These are phyloP conservation scores for Globisporangium iwayamae DNA, from an alignment of 352 stramenopile genomes.

Conservation along the genomic window DNA sequence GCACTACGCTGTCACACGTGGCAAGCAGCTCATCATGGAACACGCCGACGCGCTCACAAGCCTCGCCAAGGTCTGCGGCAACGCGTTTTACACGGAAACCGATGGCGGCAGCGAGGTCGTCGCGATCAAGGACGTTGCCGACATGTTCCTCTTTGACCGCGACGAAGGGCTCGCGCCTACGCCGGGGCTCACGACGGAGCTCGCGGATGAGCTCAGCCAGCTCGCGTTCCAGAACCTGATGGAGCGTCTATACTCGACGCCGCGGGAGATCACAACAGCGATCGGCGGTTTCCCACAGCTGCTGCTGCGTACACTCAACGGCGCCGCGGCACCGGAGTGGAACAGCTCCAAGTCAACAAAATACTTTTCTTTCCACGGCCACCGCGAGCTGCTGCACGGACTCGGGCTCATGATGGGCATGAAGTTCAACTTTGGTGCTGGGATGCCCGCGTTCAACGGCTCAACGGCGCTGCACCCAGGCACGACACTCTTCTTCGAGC, in stretches of 20 bases:
- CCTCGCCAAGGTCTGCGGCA: constrained; percentile 42
- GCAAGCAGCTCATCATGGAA: constrained; percentile 33
- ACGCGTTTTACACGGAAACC: constrained; percentile 34
- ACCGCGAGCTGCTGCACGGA: constrained; percentile 76
- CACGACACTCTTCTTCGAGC: constrained; percentile 75
- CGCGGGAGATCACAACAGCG: constrained; percentile 55
- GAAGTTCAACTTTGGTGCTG: constrained; percentile 68
- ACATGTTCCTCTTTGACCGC: constrained; percentile 73
- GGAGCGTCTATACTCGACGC: constrained; percentile 68
- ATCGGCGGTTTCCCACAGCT: constrained; percentile 69
- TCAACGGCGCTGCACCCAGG: constrained; percentile 62
- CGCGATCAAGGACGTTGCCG: constrained; percentile 68
- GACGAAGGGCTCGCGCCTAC: constrained; percentile 51
- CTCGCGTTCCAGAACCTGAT: constrained; percentile 75
- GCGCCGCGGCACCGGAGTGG: constrained; percentile 28
- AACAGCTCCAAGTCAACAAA: constrained; percentile 38
- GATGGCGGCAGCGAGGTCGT: constrained; percentile 36
- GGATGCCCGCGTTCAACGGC: constrained; percentile 55
- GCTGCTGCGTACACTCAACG: constrained; percentile 58
- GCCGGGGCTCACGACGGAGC: constrained; percentile 40
- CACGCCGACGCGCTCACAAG: constrained; percentile 39
- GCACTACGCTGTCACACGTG: constrained; percentile 36
- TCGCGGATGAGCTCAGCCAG: constrained; percentile 42
- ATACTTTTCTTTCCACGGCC: constrained; percentile 77
- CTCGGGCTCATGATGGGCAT: constrained; percentile 78